phyloP scores from a whole-genome alignment of 768 basidiomycete genomes.

The Phaeotremella fagi region DNA sequence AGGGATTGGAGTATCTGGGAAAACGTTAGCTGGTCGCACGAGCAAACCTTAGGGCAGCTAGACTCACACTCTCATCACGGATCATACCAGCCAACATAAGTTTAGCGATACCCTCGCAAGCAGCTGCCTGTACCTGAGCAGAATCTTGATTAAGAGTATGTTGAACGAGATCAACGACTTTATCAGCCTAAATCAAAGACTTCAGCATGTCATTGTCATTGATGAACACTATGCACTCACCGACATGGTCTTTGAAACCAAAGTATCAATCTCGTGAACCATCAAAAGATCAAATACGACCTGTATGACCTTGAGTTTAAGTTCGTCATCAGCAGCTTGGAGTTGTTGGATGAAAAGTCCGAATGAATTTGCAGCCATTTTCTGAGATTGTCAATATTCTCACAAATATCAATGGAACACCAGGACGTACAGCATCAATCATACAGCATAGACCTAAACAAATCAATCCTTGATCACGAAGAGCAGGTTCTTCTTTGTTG shows the following conservation, averaged over 20 bases:
- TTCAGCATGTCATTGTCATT: not conserved
- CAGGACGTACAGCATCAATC: constrained; percentile 55
- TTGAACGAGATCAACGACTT: constrained; percentile 65
- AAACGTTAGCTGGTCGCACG: not conserved
- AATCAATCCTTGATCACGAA: constrained; percentile 75
- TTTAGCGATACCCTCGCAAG: constrained; percentile 80
- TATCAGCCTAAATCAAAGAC: constrained; percentile 45
- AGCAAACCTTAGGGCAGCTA: not conserved
- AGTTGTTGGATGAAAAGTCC: constrained; percentile 78
- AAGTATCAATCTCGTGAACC: constrained; percentile 63
- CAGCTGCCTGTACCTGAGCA: constrained; percentile 61
- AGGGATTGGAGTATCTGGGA: constrained; percentile 55
- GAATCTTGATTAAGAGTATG: constrained; percentile 60
- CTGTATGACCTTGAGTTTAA: constrained; percentile 69
- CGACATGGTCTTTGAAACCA: constrained; percentile 41
- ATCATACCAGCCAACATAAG: constrained; percentile 73
- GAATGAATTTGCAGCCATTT: constrained; percentile 58
- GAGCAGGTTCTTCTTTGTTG: constrained; percentile 68
- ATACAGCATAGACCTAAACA: constrained; percentile 79
- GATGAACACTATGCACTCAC: constrained; percentile 18
- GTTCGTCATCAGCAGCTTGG: constrained; percentile 58
- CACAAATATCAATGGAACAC: not conserved
- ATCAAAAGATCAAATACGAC: constrained; percentile 81
- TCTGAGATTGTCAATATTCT: constrained; percentile 26
- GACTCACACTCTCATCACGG: constrained; percentile 62